A percentile compares a stretch with the other conserved stretches of the same genome.
These are phyloP conservation scores for Coemansia guatemalensis DNA, from an alignment of 192 early-diverging fungal species.

Conservation along the genomic window DNA sequence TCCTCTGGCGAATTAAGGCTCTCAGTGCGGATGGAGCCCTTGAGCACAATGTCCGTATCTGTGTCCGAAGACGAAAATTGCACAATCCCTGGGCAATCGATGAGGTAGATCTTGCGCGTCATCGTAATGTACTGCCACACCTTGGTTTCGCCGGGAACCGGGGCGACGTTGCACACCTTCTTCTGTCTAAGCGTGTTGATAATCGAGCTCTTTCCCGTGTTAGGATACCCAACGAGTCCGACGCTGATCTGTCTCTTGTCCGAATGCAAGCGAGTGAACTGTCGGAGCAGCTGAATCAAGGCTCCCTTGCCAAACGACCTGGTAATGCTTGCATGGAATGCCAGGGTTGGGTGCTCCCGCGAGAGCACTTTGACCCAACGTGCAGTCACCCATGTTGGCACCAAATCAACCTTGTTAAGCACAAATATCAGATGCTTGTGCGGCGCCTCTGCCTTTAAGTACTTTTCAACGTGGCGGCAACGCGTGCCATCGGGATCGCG, in stretches of 20 bases:
- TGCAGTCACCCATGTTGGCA: slow-evolving; percentile 98
- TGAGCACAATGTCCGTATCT: slow-evolving; percentile 95
- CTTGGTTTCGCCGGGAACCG: slow-evolving; percentile 97
- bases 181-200: slow-evolving; percentile 96
- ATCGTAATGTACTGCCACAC: slow-evolving; percentile 99
- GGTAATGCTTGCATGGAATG: slow-evolving; percentile 97
- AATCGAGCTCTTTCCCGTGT: slow-evolving; percentile 96
- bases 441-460: slow-evolving; percentile 86
- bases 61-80: slow-evolving; percentile 82
- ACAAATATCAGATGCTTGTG: slow-evolving; percentile 98
- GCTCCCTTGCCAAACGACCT: slow-evolving; percentile 99
- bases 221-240: slow-evolving; percentile 97
- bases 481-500: slow-evolving; percentile 96
- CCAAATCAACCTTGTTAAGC: slow-evolving; percentile 98
- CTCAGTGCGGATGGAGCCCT: slow-evolving; percentile 93
- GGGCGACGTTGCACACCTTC: slow-evolving; percentile 98
- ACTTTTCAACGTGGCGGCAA: slow-evolving; percentile 89
- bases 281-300: slow-evolving; percentile 95
- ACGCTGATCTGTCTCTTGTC: slow-evolving; percentile 99
- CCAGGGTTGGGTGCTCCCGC: slow-evolving; percentile 90
- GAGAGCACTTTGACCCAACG: slow-evolving; percentile 94
- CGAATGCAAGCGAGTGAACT: slow-evolving; percentile 90
- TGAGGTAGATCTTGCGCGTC: slow-evolving; percentile 97
- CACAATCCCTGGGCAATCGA: slow-evolving; percentile 99
- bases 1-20: slow-evolving; percentile 89